Conservation (phyloP, 2,329 filamentous ascomycete species). For the Colletotrichum plurivorum region DNA sequence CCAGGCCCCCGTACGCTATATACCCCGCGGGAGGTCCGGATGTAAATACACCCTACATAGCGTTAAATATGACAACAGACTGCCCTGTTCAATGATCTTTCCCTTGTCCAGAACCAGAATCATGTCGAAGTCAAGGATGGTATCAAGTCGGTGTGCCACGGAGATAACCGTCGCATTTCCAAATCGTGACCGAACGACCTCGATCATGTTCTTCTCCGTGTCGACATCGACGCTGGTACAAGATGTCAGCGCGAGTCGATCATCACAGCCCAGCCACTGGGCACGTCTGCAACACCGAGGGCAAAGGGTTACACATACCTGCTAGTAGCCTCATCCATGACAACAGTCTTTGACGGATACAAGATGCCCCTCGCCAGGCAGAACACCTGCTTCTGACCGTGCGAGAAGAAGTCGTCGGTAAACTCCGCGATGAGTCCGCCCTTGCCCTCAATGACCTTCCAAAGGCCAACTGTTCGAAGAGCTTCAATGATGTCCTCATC, state of each 20-base stretch:
- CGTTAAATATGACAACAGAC: too few species aligned
- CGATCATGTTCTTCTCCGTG: conserved; percentile 6
- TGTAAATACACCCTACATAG: too few species aligned
- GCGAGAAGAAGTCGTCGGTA: not conserved
- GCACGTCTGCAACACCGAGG: too few species aligned
- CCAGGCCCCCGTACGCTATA: too few species aligned
- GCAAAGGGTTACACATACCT: not conserved
- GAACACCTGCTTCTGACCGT: conserved; percentile 12
- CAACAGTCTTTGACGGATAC: not conserved
- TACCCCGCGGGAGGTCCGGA: too few species aligned
- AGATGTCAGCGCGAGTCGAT: not conserved
- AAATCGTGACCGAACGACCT: not conserved
- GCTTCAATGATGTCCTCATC: not conserved
- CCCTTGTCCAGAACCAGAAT: conserved; percentile 8
- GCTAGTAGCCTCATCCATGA: conserved; percentile 17
- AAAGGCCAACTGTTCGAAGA: not conserved
- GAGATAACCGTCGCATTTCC: not conserved
- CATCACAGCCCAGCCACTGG: not conserved
- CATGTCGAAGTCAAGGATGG: not conserved
- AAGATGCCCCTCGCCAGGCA: not conserved
- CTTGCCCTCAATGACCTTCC: not conserved
- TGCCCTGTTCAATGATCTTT: not conserved
- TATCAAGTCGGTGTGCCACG: conserved; percentile 2
- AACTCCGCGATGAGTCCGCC: not conserved
- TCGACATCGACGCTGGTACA: not conserved